These are phyloP conservation scores for Starmera stellimalicola DNA, from an alignment of 1,139 yeast genomes.

Conservation along the genomic window DNA sequence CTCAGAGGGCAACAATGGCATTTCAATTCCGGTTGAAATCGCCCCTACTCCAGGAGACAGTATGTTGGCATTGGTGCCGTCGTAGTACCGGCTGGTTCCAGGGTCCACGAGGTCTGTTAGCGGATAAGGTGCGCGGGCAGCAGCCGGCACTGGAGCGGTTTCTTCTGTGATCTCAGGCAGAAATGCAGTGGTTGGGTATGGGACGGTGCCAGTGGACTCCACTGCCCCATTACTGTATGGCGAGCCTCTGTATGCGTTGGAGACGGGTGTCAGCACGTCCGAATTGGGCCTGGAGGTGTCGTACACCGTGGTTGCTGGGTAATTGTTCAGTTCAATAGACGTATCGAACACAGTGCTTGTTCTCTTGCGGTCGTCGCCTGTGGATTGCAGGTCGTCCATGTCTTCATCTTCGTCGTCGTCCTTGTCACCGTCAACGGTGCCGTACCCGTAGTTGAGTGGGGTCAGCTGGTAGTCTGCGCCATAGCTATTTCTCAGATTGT, in stretches of 20 bases:
- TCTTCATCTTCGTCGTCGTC: constrained; percentile 21
- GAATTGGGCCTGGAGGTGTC: constrained; percentile 11
- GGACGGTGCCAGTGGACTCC: neutral
- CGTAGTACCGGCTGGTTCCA: neutral
- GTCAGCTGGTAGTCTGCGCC: constrained; percentile 22
- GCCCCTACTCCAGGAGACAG: neutral
- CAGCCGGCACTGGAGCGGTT: neutral
- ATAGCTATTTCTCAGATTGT: constrained; percentile 8
- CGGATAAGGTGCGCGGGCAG: neutral
- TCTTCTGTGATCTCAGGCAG: constrained; percentile 2
- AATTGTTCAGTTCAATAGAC: constrained; percentile 9
- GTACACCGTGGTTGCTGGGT: constrained; percentile 11
- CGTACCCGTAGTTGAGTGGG: constrained; percentile 25
- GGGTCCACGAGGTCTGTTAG: neutral
- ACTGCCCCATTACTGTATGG: constrained; percentile 5
- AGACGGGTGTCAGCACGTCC: constrained; percentile 11
- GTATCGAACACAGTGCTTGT: constrained; percentile 21
- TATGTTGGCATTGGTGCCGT: neutral
- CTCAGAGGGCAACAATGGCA: constrained; percentile 5
- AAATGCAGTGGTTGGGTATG: constrained; percentile 3
- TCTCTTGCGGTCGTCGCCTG: constrained; percentile 19
- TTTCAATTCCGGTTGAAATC: constrained; percentile 5
- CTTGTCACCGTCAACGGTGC: constrained; percentile 27
- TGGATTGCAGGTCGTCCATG: constrained; percentile 19
- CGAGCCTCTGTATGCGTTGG: constrained; percentile 13